Percentiles rank a stretch among this genome's conserved stretches.
Evolutionary conservation across 805 yeast species (phyloP).

Genomic region (Zygosaccharomyces bisporus): DNA sequence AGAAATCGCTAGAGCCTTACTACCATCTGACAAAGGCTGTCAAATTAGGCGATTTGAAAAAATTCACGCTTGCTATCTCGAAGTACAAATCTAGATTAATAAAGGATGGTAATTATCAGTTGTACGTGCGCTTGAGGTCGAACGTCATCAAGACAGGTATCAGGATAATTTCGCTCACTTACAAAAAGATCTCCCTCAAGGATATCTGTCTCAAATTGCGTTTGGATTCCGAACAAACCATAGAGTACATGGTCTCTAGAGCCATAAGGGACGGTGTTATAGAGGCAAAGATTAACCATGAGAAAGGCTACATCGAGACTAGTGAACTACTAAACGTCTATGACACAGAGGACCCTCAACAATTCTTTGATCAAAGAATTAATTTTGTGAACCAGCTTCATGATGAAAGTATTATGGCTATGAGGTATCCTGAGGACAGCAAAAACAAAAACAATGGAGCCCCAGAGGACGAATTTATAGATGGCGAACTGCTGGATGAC

Average conservation of each 20-base stretch:
- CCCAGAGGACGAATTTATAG: conserved; percentile 21
- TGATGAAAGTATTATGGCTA: conserved; percentile 87
- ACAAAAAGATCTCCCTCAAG: conserved; percentile 83
- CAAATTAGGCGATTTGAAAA: conserved; percentile 80
- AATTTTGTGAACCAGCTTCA: conserved; percentile 85
- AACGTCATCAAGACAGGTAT: conserved; percentile 98
- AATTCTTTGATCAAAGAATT: conserved; percentile 87
- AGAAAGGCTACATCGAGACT: conserved; percentile 85
- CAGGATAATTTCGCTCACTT: conserved; percentile 84
- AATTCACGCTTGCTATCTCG: conserved; percentile 67
- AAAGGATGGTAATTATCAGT: conserved; percentile 75
- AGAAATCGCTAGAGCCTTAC: conserved; percentile 70
- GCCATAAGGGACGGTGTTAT: conserved; percentile 96
- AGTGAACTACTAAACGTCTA: conserved; percentile 83
- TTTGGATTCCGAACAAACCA: conserved; percentile 90
- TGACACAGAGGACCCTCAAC: conserved; percentile 82
- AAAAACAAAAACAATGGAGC: conserved; percentile 22
- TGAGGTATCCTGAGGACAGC: conserved; percentile 72
- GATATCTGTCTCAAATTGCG: conserved; percentile 92
- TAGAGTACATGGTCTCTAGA: conserved; percentile 95
- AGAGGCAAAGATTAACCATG: conserved; percentile 90
- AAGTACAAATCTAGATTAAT: conserved; percentile 59
- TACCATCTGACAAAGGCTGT: conserved; percentile 88
- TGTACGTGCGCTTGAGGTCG: conserved; percentile 87
- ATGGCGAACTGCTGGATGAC: conserved; percentile 29